Evolutionary conservation across 176 grass and related monocot genomes (phyloP).

Genomic region (Dendrocalamus sinicus): DNA sequence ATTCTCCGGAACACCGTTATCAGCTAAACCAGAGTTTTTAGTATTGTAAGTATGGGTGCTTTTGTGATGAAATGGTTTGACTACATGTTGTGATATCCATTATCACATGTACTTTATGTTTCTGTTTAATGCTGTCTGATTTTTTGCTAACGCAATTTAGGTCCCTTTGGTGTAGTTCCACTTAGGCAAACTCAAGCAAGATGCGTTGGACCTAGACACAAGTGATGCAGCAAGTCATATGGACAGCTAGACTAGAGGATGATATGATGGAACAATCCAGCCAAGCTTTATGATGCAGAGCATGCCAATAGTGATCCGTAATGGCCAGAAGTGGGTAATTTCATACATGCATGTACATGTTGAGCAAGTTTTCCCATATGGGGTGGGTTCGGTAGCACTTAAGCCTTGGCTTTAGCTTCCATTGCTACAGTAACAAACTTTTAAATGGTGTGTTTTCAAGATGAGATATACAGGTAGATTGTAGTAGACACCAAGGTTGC

Average conservation of each 20-base stretch:
- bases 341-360: neutral
- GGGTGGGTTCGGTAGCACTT: no score
- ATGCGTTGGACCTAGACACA: neutral
- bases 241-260: neutral
- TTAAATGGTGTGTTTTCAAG: no score
- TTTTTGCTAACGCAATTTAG: neutral
- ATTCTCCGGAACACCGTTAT: neutral
- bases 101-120: neutral
- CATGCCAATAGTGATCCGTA: neutral
- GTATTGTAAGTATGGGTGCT: neutral
- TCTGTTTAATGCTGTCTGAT: neutral
- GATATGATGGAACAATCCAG: neutral
- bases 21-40: neutral
- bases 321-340: neutral
- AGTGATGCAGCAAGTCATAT: conserved; percentile 7
- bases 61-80: conserved; percentile 17
- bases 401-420: no score
- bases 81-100: conserved; percentile 7
- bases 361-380: neutral
- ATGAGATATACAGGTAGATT: no score
- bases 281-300: conserved; percentile 3
- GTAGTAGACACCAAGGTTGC: no score
- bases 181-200: conserved; percentile 5
- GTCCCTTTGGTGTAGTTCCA: neutral
- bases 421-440: no score